Percentiles rank a stretch among this genome's conserved stretches.
Evolutionary conservation across 2,329 filamentous ascomycete genomes (phyloP).

Genomic region (Talaromyces amestolkiae): DNA sequence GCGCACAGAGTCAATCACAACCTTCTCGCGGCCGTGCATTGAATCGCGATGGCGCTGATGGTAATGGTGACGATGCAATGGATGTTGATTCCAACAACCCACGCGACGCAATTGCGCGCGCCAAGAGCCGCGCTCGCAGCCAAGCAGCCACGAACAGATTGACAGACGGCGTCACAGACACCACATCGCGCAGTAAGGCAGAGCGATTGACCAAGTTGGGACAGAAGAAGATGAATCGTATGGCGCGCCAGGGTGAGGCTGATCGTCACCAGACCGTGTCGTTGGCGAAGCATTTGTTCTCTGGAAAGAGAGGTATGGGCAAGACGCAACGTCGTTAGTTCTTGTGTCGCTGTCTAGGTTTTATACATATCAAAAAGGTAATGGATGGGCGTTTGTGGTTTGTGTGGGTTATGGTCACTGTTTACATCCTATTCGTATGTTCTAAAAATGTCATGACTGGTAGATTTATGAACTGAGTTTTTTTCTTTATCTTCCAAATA

Average conservation of each 20-base stretch:
- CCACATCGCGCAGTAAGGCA: conserved; percentile 68
- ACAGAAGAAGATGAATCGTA: conserved; percentile 98
- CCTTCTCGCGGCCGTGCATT: conserved; percentile 67
- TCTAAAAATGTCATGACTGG: not conserved
- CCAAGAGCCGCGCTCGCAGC: conserved; percentile 67
- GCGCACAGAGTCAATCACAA: conserved; percentile 60
- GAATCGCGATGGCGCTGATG: conserved; percentile 62
- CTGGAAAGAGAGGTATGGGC: conserved; percentile 90
- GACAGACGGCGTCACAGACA: conserved; percentile 60
- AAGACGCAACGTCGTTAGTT: conserved; percentile 61
- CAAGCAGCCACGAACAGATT: conserved; percentile 51
- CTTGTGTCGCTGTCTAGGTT: not conserved
- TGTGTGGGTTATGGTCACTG: not conserved
- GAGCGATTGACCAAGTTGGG: conserved; percentile 83
- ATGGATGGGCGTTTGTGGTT: conserved; percentile 2
- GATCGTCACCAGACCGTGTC: conserved; percentile 83
- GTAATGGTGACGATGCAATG: conserved; percentile 73
- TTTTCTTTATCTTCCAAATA: not conserved
- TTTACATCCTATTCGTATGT: not conserved
- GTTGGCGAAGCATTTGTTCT: conserved; percentile 83
- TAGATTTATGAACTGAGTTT: not conserved
- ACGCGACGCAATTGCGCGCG: conserved; percentile 57
- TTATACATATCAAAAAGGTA: conserved; percentile 4
- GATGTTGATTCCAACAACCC: conserved; percentile 42
- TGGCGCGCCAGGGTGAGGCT: conserved; percentile 94